These are phyloP conservation scores for Agmasoma carcini DNA, from an alignment of 371 early-diverging fungal genomes.

Conservation along the genomic window DNA sequence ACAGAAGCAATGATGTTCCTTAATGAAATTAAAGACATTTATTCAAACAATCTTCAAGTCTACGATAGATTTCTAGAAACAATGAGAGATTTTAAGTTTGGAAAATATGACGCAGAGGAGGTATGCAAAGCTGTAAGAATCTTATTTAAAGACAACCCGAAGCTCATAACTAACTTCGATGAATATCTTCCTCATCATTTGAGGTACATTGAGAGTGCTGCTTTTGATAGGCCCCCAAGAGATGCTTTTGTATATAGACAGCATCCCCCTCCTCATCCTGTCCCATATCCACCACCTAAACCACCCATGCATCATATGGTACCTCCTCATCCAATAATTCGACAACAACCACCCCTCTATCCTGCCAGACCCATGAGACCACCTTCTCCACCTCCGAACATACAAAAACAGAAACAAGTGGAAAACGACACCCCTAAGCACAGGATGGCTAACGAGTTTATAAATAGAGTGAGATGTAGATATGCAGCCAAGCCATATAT, in stretches of 20 bases:
- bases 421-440: slow-evolving; percentile 27
- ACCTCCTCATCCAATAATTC: slow-evolving; percentile 1
- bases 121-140: slow-evolving; percentile 85
- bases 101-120: slow-evolving; percentile 83
- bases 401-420: neutral
- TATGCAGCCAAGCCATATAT: slow-evolving; percentile 38
- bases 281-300: neutral
- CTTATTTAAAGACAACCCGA: slow-evolving; percentile 75
- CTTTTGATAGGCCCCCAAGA: neutral
- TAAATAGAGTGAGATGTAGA: slow-evolving; percentile 50
- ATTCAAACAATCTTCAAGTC: slow-evolving; percentile 72
- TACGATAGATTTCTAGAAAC: slow-evolving; percentile 91
- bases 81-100: slow-evolving; percentile 96
- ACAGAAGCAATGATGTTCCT: slow-evolving; percentile 83
- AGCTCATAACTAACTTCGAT: slow-evolving; percentile 85
- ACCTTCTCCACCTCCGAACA: neutral
- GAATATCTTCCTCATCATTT: slow-evolving; percentile 72
- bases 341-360: slow-evolving; percentile 4
- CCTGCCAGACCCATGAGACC: neutral
- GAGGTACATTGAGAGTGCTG: slow-evolving; percentile 4
- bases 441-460: slow-evolving; percentile 43
- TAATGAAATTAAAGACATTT: slow-evolving; percentile 82
- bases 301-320: slow-evolving; percentile 12
- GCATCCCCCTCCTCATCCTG: neutral
- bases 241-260: neutral